Evolutionary conservation across 2,329 filamentous ascomycete genomes (phyloP).

Genomic region (Aquanectria penicillioides): DNA sequence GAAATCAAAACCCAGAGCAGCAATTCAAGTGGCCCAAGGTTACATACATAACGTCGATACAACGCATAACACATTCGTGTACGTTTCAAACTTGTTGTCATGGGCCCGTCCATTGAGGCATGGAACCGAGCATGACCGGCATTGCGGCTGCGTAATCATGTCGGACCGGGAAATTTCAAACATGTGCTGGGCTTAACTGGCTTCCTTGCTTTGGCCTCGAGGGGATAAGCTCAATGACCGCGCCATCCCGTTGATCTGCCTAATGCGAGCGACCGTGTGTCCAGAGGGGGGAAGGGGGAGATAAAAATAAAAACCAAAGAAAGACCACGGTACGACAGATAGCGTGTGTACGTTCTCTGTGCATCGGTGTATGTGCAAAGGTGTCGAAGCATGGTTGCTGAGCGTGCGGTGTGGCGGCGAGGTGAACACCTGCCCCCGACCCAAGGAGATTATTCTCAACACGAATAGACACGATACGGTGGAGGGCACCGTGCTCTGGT

Average conservation of each 20-base stretch:
- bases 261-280: not conserved
- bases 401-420: not conserved
- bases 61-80: not conserved
- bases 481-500: not conserved
- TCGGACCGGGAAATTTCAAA: conserved; percentile 19
- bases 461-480: not conserved
- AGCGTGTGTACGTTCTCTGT: not conserved
- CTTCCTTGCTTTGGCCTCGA: too few relatives aligned
- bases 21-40: not conserved
- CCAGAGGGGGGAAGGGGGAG: not conserved
- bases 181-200: not conserved
- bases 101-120: not conserved
- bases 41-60: conserved; percentile 13
- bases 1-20: not conserved
- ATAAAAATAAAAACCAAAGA: conserved; percentile 12
- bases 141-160: not conserved
- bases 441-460: conserved; percentile 15
- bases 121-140: not conserved
- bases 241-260: conserved; percentile 6
- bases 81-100: conserved; percentile 1
- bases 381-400: not conserved
- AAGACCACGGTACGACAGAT: not conserved
- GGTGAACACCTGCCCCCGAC: too few relatives aligned
- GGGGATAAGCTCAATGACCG: not conserved
- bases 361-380: not conserved